Conservation (phyloP, 192 early-diverging fungal species). For the Backusella australiensis region DNA sequence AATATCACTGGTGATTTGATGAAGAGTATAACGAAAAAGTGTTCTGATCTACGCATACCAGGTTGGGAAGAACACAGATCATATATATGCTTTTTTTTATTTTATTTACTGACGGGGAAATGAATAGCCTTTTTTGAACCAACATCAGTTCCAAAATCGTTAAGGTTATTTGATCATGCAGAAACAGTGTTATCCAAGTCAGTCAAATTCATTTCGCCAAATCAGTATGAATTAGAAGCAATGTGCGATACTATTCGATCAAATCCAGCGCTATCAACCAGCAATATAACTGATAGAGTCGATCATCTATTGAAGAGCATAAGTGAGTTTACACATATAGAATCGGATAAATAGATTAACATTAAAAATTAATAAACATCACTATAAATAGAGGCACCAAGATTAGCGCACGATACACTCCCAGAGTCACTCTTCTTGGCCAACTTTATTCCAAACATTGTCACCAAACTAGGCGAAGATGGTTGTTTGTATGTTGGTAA, state of each 20-base stretch:
- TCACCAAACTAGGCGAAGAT: slow-evolving; percentile 70
- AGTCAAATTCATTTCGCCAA: slow-evolving; percentile 65
- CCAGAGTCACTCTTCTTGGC: slow-evolving; percentile 41
- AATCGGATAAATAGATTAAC: not conserved
- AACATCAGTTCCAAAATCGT: slow-evolving; percentile 84
- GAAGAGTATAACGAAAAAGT: slow-evolving; percentile 39
- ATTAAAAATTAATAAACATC: not conserved
- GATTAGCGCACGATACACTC: slow-evolving; percentile 7
- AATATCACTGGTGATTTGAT: slow-evolving; percentile 58
- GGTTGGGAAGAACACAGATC: slow-evolving; percentile 30
- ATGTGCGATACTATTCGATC: slow-evolving; percentile 48
- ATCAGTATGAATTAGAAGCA: slow-evolving; percentile 63
- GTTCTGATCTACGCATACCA: slow-evolving; percentile 36
- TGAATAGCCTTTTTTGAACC: slow-evolving; percentile 80
- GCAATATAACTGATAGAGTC: slow-evolving; percentile 9
- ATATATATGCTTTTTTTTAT: not conserved
- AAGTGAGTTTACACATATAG: not conserved
- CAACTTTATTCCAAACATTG: slow-evolving; percentile 49
- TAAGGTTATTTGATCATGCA: slow-evolving; percentile 43
- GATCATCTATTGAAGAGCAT: not conserved
- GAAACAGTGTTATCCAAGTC: slow-evolving; percentile 39
- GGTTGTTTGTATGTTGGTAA: slow-evolving; percentile 48
- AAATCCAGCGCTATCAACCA: not conserved
- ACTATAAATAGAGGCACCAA: slow-evolving; percentile 7
- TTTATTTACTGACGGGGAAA: not conserved